These are phyloP conservation scores for Lasiodiplodia theobromae DNA, from an alignment of 2,329 filamentous ascomycete species.

Conservation along the genomic window DNA sequence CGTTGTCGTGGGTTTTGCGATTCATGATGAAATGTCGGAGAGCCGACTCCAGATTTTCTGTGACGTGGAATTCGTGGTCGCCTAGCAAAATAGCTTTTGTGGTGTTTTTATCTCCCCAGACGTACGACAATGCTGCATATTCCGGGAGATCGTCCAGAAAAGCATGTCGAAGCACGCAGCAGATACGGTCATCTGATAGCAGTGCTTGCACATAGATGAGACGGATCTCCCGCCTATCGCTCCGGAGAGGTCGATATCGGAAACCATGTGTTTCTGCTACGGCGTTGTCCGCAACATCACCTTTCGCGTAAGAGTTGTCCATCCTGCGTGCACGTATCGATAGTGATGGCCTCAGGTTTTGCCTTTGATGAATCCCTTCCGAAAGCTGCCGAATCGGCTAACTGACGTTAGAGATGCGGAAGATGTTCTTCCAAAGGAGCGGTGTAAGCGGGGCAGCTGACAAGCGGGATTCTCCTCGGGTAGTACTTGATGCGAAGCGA, in stretches of 20 bases:
- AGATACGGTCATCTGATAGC: not conserved
- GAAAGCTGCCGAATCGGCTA: too few relatives aligned
- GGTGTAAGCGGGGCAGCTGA: too few relatives aligned
- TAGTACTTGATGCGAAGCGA: too few relatives aligned
- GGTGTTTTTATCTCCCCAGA: not conserved
- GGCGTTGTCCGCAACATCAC: too few relatives aligned
- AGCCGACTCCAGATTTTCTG: not conserved
- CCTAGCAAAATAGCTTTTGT: not conserved
- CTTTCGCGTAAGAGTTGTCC: too few relatives aligned
- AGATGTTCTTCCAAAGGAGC: too few relatives aligned
- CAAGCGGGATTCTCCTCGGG: too few relatives aligned
- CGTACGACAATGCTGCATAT: not conserved
- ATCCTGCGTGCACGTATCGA: too few relatives aligned
- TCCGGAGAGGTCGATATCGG: not conserved
- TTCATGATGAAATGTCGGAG: not conserved
- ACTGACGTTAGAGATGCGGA: too few relatives aligned
- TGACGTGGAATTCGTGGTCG: not conserved
- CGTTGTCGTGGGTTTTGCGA: not conserved
- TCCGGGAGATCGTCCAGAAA: not conserved
- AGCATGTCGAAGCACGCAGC: not conserved
- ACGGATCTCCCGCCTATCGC: not conserved
- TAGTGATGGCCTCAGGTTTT: too few relatives aligned
- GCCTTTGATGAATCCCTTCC: too few relatives aligned
- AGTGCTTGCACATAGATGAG: not conserved
- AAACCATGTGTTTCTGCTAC: not conserved